Evolutionary conservation across 2,329 filamentous ascomycete genomes (phyloP).

Genomic region (Ceratocystis cubensis): DNA sequence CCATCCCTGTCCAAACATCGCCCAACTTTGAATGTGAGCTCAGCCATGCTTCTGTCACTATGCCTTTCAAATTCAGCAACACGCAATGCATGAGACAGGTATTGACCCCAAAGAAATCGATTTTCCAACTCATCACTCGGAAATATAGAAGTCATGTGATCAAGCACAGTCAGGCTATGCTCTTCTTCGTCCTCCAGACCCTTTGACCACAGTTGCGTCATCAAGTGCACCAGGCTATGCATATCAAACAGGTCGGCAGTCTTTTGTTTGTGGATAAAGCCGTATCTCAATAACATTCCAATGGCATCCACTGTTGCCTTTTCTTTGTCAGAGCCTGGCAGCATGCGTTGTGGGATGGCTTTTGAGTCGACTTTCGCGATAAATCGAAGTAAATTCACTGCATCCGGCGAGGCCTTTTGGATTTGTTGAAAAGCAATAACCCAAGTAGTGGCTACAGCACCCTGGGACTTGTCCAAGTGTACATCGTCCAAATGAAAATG

Average conservation of each 20-base stretch:
- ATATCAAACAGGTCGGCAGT: neutral
- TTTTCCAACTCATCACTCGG: neutral
- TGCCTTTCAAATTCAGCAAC: neutral
- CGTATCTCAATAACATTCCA: neutral
- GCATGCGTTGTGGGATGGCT: neutral
- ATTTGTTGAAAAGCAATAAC: neutral
- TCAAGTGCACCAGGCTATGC: neutral
- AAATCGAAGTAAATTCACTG: neutral
- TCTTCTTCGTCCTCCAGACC: neutral
- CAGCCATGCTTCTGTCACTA: too few species aligned
- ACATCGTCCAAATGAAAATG: neutral
- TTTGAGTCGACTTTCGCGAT: neutral
- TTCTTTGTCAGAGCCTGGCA: neutral
- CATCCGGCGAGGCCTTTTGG: neutral
- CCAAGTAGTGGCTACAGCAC: neutral
- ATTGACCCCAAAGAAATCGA: neutral
- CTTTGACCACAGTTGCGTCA: neutral
- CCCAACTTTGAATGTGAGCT: neutral
- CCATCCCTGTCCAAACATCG: neutral
- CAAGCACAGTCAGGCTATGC: too few species aligned
- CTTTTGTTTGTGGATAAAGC: neutral
- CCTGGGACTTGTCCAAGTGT: neutral
- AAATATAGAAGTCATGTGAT: neutral
- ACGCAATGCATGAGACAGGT: neutral
- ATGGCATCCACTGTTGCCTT: neutral